These are phyloP conservation scores for Carpinus fangiana DNA, from an alignment of 306 rosid genomes.

Conservation along the genomic window DNA sequence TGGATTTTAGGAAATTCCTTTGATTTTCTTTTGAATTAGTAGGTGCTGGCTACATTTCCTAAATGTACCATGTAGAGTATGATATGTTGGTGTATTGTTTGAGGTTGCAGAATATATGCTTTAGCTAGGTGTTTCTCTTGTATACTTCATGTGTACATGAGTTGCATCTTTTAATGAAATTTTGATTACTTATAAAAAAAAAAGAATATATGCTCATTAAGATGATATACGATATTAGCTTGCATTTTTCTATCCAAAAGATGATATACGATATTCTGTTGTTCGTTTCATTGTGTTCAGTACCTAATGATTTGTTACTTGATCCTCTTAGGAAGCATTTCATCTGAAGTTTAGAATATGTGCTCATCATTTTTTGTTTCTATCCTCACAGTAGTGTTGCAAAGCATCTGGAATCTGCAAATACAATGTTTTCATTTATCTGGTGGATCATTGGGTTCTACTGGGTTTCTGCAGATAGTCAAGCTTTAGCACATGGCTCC, in stretches of 20 bases:
- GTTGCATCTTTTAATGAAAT: too few relatives aligned
- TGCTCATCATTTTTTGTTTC: constrained; percentile 7
- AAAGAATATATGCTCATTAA: too few relatives aligned
- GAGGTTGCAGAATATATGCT: neutral
- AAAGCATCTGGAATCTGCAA: constrained; percentile 92
- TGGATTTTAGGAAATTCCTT: neutral
- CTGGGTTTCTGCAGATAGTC: constrained; percentile 96
- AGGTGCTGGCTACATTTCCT: neutral
- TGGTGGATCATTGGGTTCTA: constrained; percentile 99
- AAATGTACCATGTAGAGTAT: neutral
- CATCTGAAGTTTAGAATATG: neutral
- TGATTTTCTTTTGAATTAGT: neutral
- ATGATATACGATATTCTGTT: neutral
- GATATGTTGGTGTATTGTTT: neutral
- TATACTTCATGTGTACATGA: too few relatives aligned
- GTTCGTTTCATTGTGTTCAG: neutral
- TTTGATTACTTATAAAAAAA: too few relatives aligned
- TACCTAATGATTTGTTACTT: neutral
- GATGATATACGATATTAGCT: neutral
- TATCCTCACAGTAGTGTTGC: constrained; percentile 53
- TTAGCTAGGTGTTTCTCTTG: neutral
- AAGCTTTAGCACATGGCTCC: constrained; percentile 60
- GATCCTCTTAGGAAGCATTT: neutral
- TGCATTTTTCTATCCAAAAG: too few relatives aligned
- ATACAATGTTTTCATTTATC: constrained; percentile 92